A percentile compares a stretch with the other conserved stretches of the same genome.
Conservation (phyloP, 495 filamentous ascomycete genomes). For the Amorphotheca resinae region DNA sequence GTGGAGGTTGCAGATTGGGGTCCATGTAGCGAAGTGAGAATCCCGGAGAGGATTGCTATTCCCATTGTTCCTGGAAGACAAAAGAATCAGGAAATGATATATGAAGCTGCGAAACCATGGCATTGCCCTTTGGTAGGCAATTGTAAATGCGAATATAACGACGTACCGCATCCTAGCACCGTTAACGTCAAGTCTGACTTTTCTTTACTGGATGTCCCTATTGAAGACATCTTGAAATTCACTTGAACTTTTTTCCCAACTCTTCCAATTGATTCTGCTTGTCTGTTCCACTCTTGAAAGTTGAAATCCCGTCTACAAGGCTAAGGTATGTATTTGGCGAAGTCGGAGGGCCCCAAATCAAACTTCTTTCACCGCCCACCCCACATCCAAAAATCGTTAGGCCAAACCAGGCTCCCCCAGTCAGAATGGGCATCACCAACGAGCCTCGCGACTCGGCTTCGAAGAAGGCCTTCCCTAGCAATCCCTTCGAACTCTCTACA, state of each 20-base stretch:
- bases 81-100: not conserved
- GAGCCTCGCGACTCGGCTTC: not conserved
- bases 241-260: not conserved
- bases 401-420: not conserved
- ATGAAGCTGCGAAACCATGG: too few species aligned
- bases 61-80: slow-evolving; percentile 60
- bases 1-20: slow-evolving; percentile 36
- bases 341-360: not conserved
- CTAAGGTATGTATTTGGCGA: too few species aligned
- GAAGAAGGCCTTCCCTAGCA: not conserved
- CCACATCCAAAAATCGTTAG: not conserved
- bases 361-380: not conserved
- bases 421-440: not conserved
- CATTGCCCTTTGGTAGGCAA: not conserved
- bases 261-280: not conserved
- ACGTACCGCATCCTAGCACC: slow-evolving; percentile 59
- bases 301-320: not conserved
- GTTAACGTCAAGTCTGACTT: slow-evolving; percentile 48
- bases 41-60: slow-evolving; percentile 70
- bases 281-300: not conserved
- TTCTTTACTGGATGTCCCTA: not conserved
- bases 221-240: slow-evolving; percentile 14
- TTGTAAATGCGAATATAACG: not conserved
- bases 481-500: not conserved
- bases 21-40: slow-evolving; percentile 51